Percentiles rank a stretch among this genome's conserved stretches.
Evolutionary conservation across 2,329 filamentous ascomycete genomes (phyloP).

Genomic region (Fusarium napiforme): DNA sequence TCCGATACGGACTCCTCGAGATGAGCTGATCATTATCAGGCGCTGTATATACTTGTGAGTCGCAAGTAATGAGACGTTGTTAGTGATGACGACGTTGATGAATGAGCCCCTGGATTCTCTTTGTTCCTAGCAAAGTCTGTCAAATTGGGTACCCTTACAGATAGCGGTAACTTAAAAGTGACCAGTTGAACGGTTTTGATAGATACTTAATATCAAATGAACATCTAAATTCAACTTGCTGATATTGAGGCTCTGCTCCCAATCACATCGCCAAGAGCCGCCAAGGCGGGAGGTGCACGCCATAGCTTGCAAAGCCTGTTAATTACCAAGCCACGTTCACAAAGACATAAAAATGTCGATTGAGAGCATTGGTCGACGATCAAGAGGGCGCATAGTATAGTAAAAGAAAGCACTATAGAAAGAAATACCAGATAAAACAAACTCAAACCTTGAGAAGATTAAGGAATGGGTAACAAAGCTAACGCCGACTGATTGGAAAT

Average conservation of each 20-base stretch:
- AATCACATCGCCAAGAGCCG: slow-evolving; percentile 2
- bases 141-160: accelerated
- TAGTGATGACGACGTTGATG: not conserved
- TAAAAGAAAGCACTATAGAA: too few species aligned
- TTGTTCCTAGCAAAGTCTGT: not conserved
- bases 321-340: not conserved
- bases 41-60: too few species aligned
- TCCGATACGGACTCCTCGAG: not conserved
- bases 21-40: not conserved
- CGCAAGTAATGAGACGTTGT: not conserved
- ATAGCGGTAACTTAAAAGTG: not conserved
- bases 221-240: not conserved
- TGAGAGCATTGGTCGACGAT: accelerated
- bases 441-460: too few species aligned
- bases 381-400: not conserved
- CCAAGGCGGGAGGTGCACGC: slow-evolving; percentile 14
- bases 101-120: accelerated
- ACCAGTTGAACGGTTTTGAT: not conserved
- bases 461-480: too few species aligned
- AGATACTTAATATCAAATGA: not conserved
- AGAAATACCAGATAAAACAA: too few species aligned
- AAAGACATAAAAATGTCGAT: accelerated
- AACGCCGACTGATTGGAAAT: accelerated
- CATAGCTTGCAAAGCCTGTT: not conserved
- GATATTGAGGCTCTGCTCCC: slow-evolving; percentile 11